Evolutionary conservation across 2,329 filamentous ascomycete species (phyloP).

Genomic region (Talaromyces funiculosus): DNA sequence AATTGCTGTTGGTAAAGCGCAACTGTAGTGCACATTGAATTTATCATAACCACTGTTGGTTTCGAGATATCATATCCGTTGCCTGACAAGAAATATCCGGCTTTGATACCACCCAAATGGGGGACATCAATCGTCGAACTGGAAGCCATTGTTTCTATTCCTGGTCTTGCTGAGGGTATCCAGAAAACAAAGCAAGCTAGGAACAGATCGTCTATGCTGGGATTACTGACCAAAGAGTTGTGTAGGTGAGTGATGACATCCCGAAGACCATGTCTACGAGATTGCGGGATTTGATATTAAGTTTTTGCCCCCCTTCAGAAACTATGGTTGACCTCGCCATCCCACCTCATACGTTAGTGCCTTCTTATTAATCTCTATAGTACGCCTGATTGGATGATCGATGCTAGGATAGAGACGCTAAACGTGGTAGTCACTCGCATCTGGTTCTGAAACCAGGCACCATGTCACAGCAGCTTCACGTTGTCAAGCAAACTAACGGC

Average conservation of each 20-base stretch:
- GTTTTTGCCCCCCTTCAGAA: background rate
- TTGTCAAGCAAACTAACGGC: background rate
- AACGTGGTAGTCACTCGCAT: background rate
- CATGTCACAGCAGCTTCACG: background rate
- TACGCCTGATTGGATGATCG: background rate
- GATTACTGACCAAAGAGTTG: background rate
- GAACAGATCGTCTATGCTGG: background rate
- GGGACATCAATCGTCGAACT: constrained; percentile 34
- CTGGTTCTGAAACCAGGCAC: background rate
- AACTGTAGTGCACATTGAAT: constrained; percentile 43
- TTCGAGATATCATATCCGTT: constrained; percentile 42
- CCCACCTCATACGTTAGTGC: background rate
- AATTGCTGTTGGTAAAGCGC: constrained; percentile 37
- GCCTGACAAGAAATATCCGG: constrained; percentile 39
- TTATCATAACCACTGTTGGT: constrained; percentile 45
- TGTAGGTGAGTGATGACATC: background rate
- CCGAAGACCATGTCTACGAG: background rate
- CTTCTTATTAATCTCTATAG: background rate
- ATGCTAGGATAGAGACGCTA: background rate
- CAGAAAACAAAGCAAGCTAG: background rate
- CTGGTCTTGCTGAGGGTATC: background rate
- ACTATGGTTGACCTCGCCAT: background rate
- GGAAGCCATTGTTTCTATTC: constrained; percentile 13
- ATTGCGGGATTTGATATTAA: background rate
- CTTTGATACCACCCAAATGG: constrained; percentile 43